phyloP scores from a whole-genome alignment of 441 rosid genomes.

The Metrosideros polymorpha region DNA sequence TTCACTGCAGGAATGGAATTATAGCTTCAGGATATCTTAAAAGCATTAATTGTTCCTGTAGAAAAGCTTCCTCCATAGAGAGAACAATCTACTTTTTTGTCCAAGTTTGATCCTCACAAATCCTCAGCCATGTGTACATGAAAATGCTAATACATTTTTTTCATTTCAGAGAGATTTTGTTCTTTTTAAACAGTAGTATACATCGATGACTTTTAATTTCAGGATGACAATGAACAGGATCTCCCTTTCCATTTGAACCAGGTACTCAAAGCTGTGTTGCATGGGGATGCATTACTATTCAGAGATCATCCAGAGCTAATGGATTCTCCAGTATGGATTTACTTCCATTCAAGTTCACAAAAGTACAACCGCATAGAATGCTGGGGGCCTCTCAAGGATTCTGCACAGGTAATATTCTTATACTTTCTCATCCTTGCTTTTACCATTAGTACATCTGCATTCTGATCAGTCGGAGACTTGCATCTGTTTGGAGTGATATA shows the following conservation, averaged over 20 bases:
- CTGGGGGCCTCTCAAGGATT: slow-evolving; percentile 81
- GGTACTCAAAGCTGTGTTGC: slow-evolving; percentile 63
- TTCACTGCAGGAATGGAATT: background rate
- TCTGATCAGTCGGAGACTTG: background rate
- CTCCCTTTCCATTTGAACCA: slow-evolving; percentile 12
- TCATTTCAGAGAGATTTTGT: background rate
- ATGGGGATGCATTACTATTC: slow-evolving; percentile 65
- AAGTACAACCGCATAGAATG: slow-evolving; percentile 63
- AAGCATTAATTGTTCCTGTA: background rate
- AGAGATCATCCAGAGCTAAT: slow-evolving; percentile 52
- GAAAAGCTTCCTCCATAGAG: background rate
- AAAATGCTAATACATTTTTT: background rate
- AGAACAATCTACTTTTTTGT: background rate
- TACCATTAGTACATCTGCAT: background rate
- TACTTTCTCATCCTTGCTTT: background rate
- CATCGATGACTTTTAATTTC: background rate
- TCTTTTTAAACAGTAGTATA: background rate
- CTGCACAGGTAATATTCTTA: slow-evolving; percentile 36
- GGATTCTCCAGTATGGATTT: slow-evolving; percentile 65
- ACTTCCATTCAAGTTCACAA: slow-evolving; percentile 66
- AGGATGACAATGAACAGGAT: background rate
- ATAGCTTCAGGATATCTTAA: background rate
- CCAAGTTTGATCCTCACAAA: background rate
- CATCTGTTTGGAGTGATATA: background rate
- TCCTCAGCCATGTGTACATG: background rate